Evolutionary conservation across 2,329 filamentous ascomycete species (phyloP), one percentile per base, ranked within the genome.

Genomic region (Nannizziopsis barbatae): DNA sequence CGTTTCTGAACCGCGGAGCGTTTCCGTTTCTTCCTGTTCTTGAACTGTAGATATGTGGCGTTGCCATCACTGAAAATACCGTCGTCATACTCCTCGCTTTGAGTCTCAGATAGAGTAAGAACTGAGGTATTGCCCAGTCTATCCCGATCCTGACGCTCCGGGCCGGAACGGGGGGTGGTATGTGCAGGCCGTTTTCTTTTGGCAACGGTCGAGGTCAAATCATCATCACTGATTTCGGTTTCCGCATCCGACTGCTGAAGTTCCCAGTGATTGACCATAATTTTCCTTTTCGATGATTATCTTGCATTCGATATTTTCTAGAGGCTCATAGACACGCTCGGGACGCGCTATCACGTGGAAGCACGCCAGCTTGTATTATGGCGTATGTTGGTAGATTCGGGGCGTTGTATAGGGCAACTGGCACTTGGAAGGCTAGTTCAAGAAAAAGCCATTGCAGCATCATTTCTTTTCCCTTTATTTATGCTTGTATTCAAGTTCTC

Each of bases 31-130:
- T 75, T 79, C 41, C 75, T 71, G 44, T 79, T 77, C 59, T 81
- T 83, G 61, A 80, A 81, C n/a, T 74, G 72, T 36, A 76, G 67
- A 53, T 86, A 86, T 6, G 74, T 72, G 9, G 62, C 57, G 53
- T 65, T 62, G 39, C 65, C 64, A 55, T 65, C 64, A 43, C 66
- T 65, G 47, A 67, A 65, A 2, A 60, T 58, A n/a, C 58, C 56
- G 46, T 59, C 59, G 42, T 56, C 60, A 36, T 58, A 53, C 15
- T 55, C 58, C 30, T 35, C 45, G 18, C 45, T 47, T 31, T 42
- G 45, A 17, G 57, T 55, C 30, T 63, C 51, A 9, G 60, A 56
- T n/a, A 58, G 47, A 5, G 54, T 50, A 3, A 53, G 51, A 20
- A 54, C 55, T 27, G 48, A 32, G 20, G 17, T 40, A 6, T 30